These are phyloP conservation scores for Otatea glauca DNA, from an alignment of 176 grass and related monocot species.

Conservation along the genomic window DNA sequence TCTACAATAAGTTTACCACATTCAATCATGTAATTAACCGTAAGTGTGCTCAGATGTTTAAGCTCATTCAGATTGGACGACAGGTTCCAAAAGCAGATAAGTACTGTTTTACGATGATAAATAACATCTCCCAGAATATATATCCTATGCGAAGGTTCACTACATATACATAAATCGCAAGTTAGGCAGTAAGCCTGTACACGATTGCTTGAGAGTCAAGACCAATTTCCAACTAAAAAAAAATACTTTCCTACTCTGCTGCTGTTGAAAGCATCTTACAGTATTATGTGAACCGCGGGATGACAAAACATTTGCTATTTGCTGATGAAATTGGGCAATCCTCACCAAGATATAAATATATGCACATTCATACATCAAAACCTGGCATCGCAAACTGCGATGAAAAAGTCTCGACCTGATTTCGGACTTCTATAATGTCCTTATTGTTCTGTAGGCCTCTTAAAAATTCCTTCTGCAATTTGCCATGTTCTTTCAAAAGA, in stretches of 20 bases:
- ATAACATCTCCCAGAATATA: background rate
- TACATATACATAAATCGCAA: conserved; percentile 34
- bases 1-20: no score
- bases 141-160: conserved; percentile 33
- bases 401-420: conserved; percentile 78
- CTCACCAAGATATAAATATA: conserved; percentile 39
- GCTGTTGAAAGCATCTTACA: conserved; percentile 12
- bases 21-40: background rate
- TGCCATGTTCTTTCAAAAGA: conserved; percentile 82
- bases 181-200: conserved; percentile 50
- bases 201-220: conserved; percentile 42
- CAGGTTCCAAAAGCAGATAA: background rate
- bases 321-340: conserved; percentile 42
- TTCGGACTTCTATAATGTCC: conserved; percentile 73
- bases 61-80: background rate
- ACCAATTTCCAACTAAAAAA: conserved; percentile 20
- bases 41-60: background rate
- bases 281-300: background rate
- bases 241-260: conserved; percentile 32
- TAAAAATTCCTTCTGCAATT: conserved; percentile 79
- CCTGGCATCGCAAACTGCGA: conserved; percentile 89
- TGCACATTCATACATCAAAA: conserved; percentile 72
- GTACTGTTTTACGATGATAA: background rate
- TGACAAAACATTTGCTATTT: conserved; percentile 25
- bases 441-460: conserved; percentile 80